Conservation (phyloP, 768 basidiomycete genomes). For the Lactarius deliciosus region DNA sequence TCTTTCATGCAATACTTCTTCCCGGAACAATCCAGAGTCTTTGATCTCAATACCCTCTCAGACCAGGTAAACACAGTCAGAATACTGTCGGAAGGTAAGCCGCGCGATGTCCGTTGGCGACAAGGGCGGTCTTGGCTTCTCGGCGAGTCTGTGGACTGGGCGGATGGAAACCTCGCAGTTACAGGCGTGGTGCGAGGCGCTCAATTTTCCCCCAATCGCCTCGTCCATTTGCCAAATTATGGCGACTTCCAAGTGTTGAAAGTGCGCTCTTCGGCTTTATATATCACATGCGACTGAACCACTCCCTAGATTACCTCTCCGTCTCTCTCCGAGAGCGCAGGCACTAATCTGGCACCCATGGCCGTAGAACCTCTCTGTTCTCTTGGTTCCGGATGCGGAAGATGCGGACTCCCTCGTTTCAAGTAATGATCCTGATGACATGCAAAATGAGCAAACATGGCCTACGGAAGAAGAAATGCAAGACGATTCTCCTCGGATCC, state of each 20-base stretch:
- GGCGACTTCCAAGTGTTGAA: conserved; percentile 87
- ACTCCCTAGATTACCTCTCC: conserved; percentile 66
- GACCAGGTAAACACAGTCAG: conserved; percentile 75
- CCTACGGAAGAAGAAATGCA: conserved; percentile 96
- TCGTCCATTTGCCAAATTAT: conserved; percentile 83
- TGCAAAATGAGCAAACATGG: conserved; percentile 97
- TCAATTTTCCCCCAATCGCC: conserved; percentile 72
- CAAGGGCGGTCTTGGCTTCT: conserved; percentile 77
- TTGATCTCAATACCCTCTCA: conserved; percentile 61
- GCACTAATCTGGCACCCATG: conserved; percentile 48
- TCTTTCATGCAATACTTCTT: conserved; percentile 97
- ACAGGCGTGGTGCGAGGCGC: conserved; percentile 86
- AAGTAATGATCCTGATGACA: conserved; percentile 82
- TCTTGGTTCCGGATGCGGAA: conserved; percentile 63
- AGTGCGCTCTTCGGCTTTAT: conserved; percentile 43
- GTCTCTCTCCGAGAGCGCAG: conserved; percentile 45
- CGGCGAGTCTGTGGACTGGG: conserved; percentile 62
- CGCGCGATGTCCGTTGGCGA: conserved; percentile 77
- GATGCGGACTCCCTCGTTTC: conserved; percentile 85
- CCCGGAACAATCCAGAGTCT: conserved; percentile 73
- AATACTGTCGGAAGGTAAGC: conserved; percentile 81
- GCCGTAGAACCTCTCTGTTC: conserved; percentile 62
- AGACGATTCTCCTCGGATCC: conserved; percentile 34
- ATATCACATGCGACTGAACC: conserved; percentile 1
- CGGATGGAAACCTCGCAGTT: conserved; percentile 65